A percentile compares a stretch with the other conserved stretches of the same genome.
Conservation (phyloP, 176 grass and related monocot species). For the Musa acuminata region DNA sequence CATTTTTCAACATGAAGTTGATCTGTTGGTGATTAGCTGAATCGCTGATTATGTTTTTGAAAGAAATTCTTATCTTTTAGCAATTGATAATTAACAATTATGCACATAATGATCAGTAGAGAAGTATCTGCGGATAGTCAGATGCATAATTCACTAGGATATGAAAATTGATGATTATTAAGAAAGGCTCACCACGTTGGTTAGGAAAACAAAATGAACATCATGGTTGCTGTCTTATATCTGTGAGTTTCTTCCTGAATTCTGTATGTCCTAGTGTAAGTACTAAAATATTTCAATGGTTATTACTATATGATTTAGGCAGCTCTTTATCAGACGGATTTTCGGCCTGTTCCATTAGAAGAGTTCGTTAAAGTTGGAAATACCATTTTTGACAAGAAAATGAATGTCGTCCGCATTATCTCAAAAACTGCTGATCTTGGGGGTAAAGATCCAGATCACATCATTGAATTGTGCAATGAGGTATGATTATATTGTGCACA, state of each 20-base stretch:
- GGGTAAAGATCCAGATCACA: slow-evolving; percentile 95
- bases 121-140: no score
- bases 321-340: slow-evolving; percentile 86
- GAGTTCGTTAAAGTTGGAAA: slow-evolving; percentile 94
- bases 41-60: not conserved
- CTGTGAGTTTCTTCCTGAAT: not conserved
- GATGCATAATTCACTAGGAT: no score
- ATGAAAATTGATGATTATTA: no score
- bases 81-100: not conserved
- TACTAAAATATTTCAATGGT: not conserved
- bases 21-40: not conserved
- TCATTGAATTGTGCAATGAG: slow-evolving; percentile 90
- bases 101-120: not conserved
- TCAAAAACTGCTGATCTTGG: slow-evolving; percentile 63
- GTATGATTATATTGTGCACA: slow-evolving; percentile 22
- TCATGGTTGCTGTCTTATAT: not conserved
- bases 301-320: slow-evolving; percentile 38
- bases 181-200: not conserved
- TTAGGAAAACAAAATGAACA: not conserved
- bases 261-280: not conserved
- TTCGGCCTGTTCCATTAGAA: slow-evolving; percentile 85
- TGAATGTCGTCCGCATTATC: slow-evolving; percentile 61
- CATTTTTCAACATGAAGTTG: not conserved
- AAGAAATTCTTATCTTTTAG: not conserved
- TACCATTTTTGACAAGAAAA: slow-evolving; percentile 88